phyloP scores from a whole-genome alignment of 2,329 filamentous ascomycete genomes.

The Calonectria leucothoes region DNA sequence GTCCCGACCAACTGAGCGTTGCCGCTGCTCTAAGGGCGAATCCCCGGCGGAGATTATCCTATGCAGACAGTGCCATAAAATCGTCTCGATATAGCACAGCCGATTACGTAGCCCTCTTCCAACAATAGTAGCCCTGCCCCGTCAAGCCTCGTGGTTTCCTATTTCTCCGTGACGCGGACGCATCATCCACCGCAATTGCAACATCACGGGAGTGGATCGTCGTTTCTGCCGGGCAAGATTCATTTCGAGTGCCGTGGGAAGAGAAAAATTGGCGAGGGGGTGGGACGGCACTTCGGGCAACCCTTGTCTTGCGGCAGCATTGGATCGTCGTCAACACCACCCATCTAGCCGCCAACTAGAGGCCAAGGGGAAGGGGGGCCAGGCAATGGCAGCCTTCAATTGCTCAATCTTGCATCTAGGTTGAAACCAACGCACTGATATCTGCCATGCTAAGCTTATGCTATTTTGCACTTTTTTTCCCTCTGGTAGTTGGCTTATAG shows the following conservation, averaged over 20 bases:
- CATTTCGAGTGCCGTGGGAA: constrained; percentile 17
- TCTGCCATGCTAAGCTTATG: background rate
- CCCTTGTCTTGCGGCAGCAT: background rate
- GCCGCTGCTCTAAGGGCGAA: constrained; percentile 18
- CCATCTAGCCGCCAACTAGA: constrained; percentile 4
- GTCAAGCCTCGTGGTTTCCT: background rate
- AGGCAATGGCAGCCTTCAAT: background rate
- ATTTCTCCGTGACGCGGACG: constrained; percentile 10
- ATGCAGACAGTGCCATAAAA: background rate
- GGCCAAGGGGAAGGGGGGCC: background rate
- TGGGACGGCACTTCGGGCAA: constrained; percentile 19
- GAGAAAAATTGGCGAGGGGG: background rate
- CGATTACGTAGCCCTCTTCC: constrained; percentile 11
- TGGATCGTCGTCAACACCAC: constrained; percentile 13
- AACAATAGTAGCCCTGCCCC: background rate
- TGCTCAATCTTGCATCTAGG: background rate
- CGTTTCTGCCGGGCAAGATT: background rate
- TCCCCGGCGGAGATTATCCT: constrained; percentile 36
- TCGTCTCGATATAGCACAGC: constrained; percentile 5
- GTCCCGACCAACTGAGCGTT: constrained; percentile 20
- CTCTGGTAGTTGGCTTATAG: background rate
- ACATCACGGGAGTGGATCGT: constrained; percentile 15
- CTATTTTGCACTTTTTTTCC: background rate
- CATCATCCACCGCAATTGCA: constrained; percentile 1
- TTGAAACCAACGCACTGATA: background rate